Evolutionary conservation across 2,329 filamentous ascomycete genomes (phyloP), one percentile per base, ranked within the genome.

Genomic region (Achaetomium macrosporum): DNA sequence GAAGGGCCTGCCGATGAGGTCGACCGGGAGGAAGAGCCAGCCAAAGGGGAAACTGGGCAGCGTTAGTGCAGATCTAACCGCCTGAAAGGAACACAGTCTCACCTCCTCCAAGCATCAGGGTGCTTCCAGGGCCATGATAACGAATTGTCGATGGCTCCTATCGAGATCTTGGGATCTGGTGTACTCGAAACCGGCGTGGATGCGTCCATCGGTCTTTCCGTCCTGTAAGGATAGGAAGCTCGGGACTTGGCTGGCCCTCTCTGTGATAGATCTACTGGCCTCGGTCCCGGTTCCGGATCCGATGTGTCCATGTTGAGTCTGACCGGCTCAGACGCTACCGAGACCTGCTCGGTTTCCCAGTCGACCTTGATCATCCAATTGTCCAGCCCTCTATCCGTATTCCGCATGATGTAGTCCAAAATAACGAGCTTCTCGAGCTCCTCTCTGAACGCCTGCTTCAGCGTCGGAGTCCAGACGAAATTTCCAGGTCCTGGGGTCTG

Each of bases 311-410:
- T 73, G 76, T 88, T 65, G 76, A 95, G 69, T 29, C 80, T 79
- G 42, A 81, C 73, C 11, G 91, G 89, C 55, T 96, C 90, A 0
- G 90, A 90, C 15, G 87, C 85, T 59, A 99, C 89, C 8, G 87
- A 89, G 12, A 93, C 92, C 63, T 87, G 81, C 64, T 93, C 83
- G 2, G 81, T 84, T 61, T 90, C 81, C 78, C 84, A 89, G 68
- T 99, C 91, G 31, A 99, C 88, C 69, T 90, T 93, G 66, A 99
- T 90, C 93, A 99, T 99, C 93, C 93, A 99, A 64, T 99, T 99
- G 68, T 99, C 93, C 52, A 96, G 76, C 1, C 93, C 93, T 71
- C 93, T 82, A 68, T 99, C 93, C 1, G 93, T 99, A 66, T 99
- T 99, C 53, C 93, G 83, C 93, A 99, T 99, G 58, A 99, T 95